Conservation (phyloP, 805 yeast genomes). For the Candida insectalens region DNA sequence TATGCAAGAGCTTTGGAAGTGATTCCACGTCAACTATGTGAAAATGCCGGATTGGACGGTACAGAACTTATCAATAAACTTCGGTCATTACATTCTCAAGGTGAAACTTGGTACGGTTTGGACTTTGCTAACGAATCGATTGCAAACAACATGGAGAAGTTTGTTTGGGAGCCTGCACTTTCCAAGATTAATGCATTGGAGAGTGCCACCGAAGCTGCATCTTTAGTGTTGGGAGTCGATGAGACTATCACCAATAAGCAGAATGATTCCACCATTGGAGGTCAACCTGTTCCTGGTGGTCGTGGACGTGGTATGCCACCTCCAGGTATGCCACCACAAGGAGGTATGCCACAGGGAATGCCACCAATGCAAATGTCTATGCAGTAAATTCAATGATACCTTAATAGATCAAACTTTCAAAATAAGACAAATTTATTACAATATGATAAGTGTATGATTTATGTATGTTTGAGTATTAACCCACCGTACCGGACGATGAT, state of each 20-base stretch:
- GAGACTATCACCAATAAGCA: conserved; percentile 80
- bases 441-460: too few species aligned
- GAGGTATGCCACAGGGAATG: conserved; percentile 1
- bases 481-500: too few species aligned
- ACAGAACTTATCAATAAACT: conserved; percentile 87
- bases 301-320: conserved; percentile 38
- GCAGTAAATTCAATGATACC: conserved; percentile 10
- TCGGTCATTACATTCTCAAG: conserved; percentile 90
- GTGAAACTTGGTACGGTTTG: conserved; percentile 86
- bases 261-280: conserved; percentile 32
- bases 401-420: too few species aligned
- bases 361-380: conserved; percentile 2
- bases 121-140: conserved; percentile 80
- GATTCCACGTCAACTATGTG: conserved; percentile 95
- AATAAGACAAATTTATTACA: too few species aligned
- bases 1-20: conserved; percentile 93
- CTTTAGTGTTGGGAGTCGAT: conserved; percentile 86
- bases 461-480: too few species aligned
- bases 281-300: conserved; percentile 16
- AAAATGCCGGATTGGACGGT: conserved; percentile 97
- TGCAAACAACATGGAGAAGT: conserved; percentile 74
- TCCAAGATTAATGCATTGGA: conserved; percentile 90
- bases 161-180: conserved; percentile 97
- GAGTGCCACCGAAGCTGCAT: conserved; percentile 96
- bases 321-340: neutral